These are phyloP conservation scores for Juglanconis juglandina DNA, from an alignment of 2,329 filamentous ascomycete genomes.

Conservation along the genomic window DNA sequence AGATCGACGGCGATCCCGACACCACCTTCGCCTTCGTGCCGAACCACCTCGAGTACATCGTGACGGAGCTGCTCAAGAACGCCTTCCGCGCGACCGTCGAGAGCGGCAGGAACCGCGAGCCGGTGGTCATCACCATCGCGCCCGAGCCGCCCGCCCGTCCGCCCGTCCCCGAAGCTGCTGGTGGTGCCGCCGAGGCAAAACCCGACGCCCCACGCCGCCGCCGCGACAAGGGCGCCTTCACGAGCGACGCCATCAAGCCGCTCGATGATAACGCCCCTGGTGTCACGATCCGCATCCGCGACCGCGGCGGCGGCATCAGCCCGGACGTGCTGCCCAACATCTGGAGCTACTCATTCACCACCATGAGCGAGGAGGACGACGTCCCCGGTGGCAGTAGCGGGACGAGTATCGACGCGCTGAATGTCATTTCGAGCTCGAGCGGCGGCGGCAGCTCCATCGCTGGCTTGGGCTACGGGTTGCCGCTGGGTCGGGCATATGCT, in stretches of 20 bases:
- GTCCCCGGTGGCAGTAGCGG: slow-evolving; percentile 34
- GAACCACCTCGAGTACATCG: slow-evolving; percentile 94
- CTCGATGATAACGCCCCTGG: slow-evolving; percentile 69
- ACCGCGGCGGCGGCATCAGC: slow-evolving; percentile 89
- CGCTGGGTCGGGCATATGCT: slow-evolving; percentile 86
- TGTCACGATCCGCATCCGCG: slow-evolving; percentile 91
- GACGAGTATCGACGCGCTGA: slow-evolving; percentile 63
- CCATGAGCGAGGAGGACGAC: slow-evolving; percentile 69
- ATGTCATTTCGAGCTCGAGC: slow-evolving; percentile 68
- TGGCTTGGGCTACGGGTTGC: slow-evolving; percentile 87
- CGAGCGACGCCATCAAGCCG: slow-evolving; percentile 49
- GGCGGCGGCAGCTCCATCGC: slow-evolving; percentile 79
- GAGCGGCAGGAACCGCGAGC: slow-evolving; percentile 71
- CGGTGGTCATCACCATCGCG: slow-evolving; percentile 89
- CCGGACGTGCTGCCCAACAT: slow-evolving; percentile 81
- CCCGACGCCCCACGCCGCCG: slow-evolving; percentile 4
- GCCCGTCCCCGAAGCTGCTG: slow-evolving; percentile 12
- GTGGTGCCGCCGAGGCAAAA: slow-evolving; percentile 1
- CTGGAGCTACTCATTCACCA: slow-evolving; percentile 97
- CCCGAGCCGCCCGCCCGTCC: slow-evolving; percentile 49
- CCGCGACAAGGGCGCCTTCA: slow-evolving; percentile 37
- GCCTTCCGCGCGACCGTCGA: slow-evolving; percentile 93
- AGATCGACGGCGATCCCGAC: slow-evolving; percentile 79
- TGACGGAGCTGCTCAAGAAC: slow-evolving; percentile 95
- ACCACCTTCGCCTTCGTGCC: slow-evolving; percentile 93